Percentiles rank a stretch among this genome's conserved stretches.
These are phyloP conservation scores for Scutellaria baicalensis DNA, from an alignment of 257 asterid species.

Conservation along the genomic window DNA sequence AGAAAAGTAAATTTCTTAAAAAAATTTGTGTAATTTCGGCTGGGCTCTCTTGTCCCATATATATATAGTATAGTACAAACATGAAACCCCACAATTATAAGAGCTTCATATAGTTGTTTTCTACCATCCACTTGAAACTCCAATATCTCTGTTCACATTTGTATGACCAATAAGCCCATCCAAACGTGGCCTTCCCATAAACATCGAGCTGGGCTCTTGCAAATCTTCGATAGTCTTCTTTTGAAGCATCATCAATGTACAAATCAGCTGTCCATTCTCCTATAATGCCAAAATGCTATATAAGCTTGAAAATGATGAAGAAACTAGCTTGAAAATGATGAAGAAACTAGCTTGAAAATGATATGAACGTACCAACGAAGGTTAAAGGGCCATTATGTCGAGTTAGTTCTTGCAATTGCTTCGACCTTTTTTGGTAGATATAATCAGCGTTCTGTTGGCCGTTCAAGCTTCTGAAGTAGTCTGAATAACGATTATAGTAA, in stretches of 20 bases:
- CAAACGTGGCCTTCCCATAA: constrained; percentile 42
- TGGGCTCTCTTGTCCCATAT: too few relatives aligned
- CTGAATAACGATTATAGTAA: constrained; percentile 37
- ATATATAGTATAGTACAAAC: not conserved
- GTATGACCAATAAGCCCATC: constrained; percentile 55
- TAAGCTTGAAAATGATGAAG: not conserved
- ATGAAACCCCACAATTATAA: not conserved
- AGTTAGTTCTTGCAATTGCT: constrained; percentile 36
- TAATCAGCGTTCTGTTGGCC: constrained; percentile 30
- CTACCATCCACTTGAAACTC: constrained; percentile 43
- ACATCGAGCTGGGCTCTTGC: constrained; percentile 39
- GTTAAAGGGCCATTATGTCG: constrained; percentile 37
- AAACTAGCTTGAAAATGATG: too few relatives aligned
- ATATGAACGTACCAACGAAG: constrained; percentile 32
- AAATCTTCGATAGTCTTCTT: constrained; percentile 29
- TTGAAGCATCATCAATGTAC: constrained; percentile 8
- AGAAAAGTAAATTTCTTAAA: too few relatives aligned
- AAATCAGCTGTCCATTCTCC: constrained; percentile 46
- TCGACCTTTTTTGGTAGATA: constrained; percentile 26
- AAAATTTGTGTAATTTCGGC: too few relatives aligned
- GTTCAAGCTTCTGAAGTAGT: constrained; percentile 22
- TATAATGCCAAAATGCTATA: constrained; percentile 8
- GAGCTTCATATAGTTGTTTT: constrained; percentile 26
- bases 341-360: not conserved
- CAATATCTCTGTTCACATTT: constrained; percentile 30